phyloP scores from a whole-genome alignment of 2,329 filamentous ascomycete species.

The Penicillium sp. region DNA sequence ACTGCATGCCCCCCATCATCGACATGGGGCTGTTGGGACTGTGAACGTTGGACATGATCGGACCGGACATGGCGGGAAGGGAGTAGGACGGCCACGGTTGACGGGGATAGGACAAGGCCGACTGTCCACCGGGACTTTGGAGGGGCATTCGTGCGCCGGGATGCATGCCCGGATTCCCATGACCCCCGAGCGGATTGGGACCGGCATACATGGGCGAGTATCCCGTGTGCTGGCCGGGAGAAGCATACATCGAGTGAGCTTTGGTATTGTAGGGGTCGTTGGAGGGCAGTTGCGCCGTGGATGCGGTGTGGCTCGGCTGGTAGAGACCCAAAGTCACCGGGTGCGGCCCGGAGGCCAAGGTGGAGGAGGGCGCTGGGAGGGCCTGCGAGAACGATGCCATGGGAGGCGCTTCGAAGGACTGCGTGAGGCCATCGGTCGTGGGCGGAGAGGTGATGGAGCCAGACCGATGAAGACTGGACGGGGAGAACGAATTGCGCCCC shows the following conservation, averaged over 20 bases:
- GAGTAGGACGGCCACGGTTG: constrained; percentile 49
- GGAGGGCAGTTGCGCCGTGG: constrained; percentile 49
- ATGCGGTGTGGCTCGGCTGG: constrained; percentile 19
- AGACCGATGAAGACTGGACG: constrained; percentile 49
- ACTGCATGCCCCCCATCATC: constrained; percentile 57
- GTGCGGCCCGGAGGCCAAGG: constrained; percentile 24
- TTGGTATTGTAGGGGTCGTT: constrained; percentile 57
- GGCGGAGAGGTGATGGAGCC: constrained; percentile 53
- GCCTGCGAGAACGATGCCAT: constrained; percentile 58
- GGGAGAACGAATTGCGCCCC: constrained; percentile 52
- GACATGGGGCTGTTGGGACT: constrained; percentile 67
- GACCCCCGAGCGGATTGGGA: constrained; percentile 27
- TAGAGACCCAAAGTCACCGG: constrained; percentile 42
- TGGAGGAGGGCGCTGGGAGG: constrained; percentile 51
- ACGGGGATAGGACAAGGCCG: constrained; percentile 33
- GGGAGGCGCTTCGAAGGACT: constrained; percentile 61
- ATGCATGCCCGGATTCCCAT: constrained; percentile 36
- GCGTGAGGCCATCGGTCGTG: constrained; percentile 57
- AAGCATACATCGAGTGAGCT: constrained; percentile 40
- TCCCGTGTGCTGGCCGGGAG: constrained; percentile 40
- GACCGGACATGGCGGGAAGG: constrained; percentile 57
- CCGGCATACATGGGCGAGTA: constrained; percentile 33
- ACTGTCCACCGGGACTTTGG: constrained; percentile 41
- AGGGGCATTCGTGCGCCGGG: constrained; percentile 51
- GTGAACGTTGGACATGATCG: constrained; percentile 72